Conservation (phyloP, 345 rosid species). For the Sonneratia caseolaris region DNA sequence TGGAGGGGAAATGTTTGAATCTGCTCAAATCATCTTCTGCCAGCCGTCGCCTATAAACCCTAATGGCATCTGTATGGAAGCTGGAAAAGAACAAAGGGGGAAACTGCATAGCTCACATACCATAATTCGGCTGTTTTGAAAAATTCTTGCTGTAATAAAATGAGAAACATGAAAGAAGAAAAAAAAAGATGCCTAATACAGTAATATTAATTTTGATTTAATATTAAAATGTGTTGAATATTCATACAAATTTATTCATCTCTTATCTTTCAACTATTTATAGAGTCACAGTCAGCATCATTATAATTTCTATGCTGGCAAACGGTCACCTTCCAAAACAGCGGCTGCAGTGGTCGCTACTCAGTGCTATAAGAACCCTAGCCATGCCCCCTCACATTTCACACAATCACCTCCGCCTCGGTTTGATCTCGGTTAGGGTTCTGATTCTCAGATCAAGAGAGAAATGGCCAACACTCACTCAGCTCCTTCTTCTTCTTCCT, state of each 20-base stretch:
- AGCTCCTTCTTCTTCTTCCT: background rate
- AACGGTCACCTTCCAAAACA: background rate
- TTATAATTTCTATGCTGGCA: background rate
- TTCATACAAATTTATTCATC: too few species aligned
- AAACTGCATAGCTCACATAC: too few species aligned
- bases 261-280: too few species aligned
- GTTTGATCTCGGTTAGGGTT: background rate
- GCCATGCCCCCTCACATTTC: background rate
- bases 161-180: too few species aligned
- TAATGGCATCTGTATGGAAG: background rate
- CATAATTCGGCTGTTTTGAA: too few species aligned
- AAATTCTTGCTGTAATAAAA: too few species aligned
- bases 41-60: background rate
- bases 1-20: too few species aligned
- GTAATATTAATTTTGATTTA: too few species aligned
- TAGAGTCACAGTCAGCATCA: background rate
- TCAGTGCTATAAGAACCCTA: background rate
- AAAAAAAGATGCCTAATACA: too few species aligned
- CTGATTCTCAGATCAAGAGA: background rate
- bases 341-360: background rate
- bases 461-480: background rate
- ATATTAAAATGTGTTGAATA: too few species aligned
- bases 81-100: background rate
- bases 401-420: background rate
- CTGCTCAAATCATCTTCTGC: background rate